A percentile compares a stretch with the other conserved stretches of the same genome.
These are phyloP conservation scores for Elongisporangium senticosum DNA, from an alignment of 352 stramenopile species.

Conservation along the genomic window DNA sequence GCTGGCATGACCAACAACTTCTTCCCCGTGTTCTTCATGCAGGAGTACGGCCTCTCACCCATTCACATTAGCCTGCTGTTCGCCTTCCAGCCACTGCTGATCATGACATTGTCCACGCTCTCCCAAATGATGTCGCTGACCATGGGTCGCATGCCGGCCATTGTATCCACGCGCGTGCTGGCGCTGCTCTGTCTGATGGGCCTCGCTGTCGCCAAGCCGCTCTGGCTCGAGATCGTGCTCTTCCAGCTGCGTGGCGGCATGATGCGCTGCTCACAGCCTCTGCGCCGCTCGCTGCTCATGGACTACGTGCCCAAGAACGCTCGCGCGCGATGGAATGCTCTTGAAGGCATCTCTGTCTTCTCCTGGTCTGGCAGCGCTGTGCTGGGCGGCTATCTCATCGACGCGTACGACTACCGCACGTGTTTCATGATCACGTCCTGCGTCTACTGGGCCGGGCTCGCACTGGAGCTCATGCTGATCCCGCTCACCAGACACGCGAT, in stretches of 20 bases:
- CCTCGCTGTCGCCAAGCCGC: constrained; percentile 55
- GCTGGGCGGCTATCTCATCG: constrained; percentile 68
- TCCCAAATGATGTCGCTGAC: constrained; percentile 43
- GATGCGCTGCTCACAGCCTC: constrained; percentile 80
- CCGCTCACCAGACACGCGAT: constrained; percentile 56
- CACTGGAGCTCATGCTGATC: constrained; percentile 52
- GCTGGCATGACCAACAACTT: constrained; percentile 84
- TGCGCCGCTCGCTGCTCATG: constrained; percentile 76
- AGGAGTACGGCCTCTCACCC: constrained; percentile 68
- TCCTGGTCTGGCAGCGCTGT: constrained; percentile 79
- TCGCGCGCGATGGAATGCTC: constrained; percentile 69
- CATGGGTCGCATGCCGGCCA: constrained; percentile 67
- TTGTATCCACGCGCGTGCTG: constrained; percentile 53
- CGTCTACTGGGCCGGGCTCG: constrained; percentile 55
- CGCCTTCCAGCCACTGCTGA: constrained; percentile 54
- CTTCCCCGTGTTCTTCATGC: constrained; percentile 80
- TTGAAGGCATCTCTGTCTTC: constrained; percentile 72
- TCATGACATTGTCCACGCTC: constrained; percentile 60
- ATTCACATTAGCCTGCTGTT: constrained; percentile 71
- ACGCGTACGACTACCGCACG: constrained; percentile 67
- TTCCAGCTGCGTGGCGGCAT: constrained; percentile 76
- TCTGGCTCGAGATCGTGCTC: constrained; percentile 52
- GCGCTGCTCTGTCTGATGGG: constrained; percentile 56
- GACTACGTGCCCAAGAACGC: constrained; percentile 72
- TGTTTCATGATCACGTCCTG: constrained; percentile 79